Evolutionary conservation across 2,329 filamentous ascomycete species (phyloP), one percentile per base, ranked within the genome.

Genomic region (Fusarium nurragi): DNA sequence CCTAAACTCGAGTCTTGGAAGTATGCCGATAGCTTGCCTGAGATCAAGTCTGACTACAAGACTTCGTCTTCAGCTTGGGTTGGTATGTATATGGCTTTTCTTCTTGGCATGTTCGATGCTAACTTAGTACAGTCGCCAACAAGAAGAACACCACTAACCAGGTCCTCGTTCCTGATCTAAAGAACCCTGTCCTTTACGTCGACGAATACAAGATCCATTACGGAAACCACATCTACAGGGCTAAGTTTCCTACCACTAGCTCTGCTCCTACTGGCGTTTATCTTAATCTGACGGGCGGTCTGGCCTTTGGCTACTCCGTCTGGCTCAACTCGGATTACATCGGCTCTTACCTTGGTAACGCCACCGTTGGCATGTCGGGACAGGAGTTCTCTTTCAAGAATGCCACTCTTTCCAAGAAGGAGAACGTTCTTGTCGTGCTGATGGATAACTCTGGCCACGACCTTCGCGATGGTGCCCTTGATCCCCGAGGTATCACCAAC

Each of bases 391-490:
- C 81, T 0, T 87, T 88, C 69, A 71, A 76, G 38, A 84, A 84
- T 44, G 78, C 78, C 4, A 83, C 80, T 3, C 65, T 86, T 0
- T 73, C 75, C 36, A 64, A 73, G 1, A 75, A 77, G 1, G 64
- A 78, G 1, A 85, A 86, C 54, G 72, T 83, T 3, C 76, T 88
- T 7, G 79, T 87, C n/a, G 74, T 88, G 5, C 76, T 88, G 22
- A 83, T 86, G 73, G 84, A 89, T 67, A 82, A 88, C 74, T 86
- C 83, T 18, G 86, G 86, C 11, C 84, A 88, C 68, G 86, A 87
- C 46, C 78, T 85, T 23, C 81, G 80, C 1, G 77, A 77, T 2
- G 78, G 76, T 1, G 83, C 83, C 6, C 75, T 80, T 5, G 78
- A 82, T 16, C 78, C 82, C 10, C 76, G 84, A 39, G 85, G 85